A percentile compares a stretch with the other conserved stretches of the same genome.
phyloP scores from a whole-genome alignment of 352 stramenopile species.

The Phytophthora aleatoria region DNA sequence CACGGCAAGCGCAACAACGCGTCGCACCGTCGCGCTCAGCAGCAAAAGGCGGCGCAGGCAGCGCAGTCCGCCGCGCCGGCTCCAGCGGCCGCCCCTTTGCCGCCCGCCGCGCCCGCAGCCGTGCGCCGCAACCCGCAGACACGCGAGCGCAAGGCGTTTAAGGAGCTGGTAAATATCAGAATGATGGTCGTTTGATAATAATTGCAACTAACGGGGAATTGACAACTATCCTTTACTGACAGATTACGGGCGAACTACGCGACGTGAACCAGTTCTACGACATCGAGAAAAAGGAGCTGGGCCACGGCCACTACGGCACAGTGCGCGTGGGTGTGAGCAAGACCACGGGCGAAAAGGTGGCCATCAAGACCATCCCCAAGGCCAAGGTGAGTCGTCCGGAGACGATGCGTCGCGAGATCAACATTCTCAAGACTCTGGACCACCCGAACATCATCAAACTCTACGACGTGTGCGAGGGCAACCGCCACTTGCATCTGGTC shows the following conservation, averaged over 20 bases:
- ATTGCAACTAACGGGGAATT: background rate
- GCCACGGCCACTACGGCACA: conserved; percentile 96
- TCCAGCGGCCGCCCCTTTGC: conserved; percentile 22
- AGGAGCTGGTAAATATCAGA: conserved; percentile 62
- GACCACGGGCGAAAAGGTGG: conserved; percentile 92
- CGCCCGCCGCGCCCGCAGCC: conserved; percentile 31
- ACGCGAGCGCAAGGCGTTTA: conserved; percentile 65
- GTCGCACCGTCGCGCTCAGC: conserved; percentile 45
- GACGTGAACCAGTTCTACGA: conserved; percentile 89
- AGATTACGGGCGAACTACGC: conserved; percentile 85
- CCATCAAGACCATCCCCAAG: conserved; percentile 99
- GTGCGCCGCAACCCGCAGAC: conserved; percentile 45
- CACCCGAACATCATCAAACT: conserved; percentile 99
- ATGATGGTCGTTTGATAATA: conserved; percentile 11
- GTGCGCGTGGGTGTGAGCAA: conserved; percentile 96
- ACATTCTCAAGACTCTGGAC: conserved; percentile 90
- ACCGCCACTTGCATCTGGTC: conserved; percentile 96
- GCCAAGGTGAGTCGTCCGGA: conserved; percentile 93
- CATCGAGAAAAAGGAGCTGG: conserved; percentile 89
- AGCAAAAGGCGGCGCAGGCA: conserved; percentile 37
- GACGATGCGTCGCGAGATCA: conserved; percentile 94
- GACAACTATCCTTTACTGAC: background rate
- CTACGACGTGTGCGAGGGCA: conserved; percentile 97
- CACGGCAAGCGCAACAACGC: conserved; percentile 50
- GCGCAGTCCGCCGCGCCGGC: conserved; percentile 5